A percentile compares a stretch with the other conserved stretches of the same genome.
Evolutionary conservation across 177 flowering plant genomes (phyloP).

Genomic region (Vitis hybrid): DNA sequence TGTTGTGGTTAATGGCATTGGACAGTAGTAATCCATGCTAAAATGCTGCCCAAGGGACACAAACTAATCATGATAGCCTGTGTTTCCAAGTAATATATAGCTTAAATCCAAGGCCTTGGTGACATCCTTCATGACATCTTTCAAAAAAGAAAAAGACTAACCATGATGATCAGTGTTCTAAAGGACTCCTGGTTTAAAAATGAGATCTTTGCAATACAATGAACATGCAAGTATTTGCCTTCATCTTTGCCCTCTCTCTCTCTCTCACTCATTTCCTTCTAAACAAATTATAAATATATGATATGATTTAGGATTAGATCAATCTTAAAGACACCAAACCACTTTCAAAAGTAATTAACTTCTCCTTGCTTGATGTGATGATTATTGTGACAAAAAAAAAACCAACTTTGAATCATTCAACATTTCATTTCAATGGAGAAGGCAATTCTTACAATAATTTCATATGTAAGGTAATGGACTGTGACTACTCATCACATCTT

Average conservation of each 20-base stretch:
- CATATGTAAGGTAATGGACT: too few relatives aligned
- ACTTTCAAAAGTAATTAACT: too few relatives aligned
- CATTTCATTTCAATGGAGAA: too few relatives aligned
- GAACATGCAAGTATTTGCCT: background rate
- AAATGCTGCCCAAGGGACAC: background rate
- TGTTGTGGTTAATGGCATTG: background rate
- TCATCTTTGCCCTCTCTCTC: background rate
- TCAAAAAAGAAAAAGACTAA: background rate
- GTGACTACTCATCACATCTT: too few relatives aligned
- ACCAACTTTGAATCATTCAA: too few relatives aligned
- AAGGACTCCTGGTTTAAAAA: background rate
- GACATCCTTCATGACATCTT: background rate
- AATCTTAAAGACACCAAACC: background rate
- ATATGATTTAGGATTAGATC: background rate
- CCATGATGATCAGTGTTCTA: background rate
- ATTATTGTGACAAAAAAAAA: too few relatives aligned
- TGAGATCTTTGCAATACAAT: background rate
- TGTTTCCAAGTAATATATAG: background rate
- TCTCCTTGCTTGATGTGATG: too few relatives aligned
- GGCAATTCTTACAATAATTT: too few relatives aligned
- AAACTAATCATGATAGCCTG: slow-evolving; percentile 11
- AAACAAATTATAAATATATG: background rate
- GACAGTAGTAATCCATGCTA: background rate
- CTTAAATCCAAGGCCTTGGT: background rate
- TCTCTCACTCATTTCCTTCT: background rate